These are phyloP conservation scores for Fusarium bactridioides DNA, from an alignment of 2,329 filamentous ascomycete species.

Conservation along the genomic window DNA sequence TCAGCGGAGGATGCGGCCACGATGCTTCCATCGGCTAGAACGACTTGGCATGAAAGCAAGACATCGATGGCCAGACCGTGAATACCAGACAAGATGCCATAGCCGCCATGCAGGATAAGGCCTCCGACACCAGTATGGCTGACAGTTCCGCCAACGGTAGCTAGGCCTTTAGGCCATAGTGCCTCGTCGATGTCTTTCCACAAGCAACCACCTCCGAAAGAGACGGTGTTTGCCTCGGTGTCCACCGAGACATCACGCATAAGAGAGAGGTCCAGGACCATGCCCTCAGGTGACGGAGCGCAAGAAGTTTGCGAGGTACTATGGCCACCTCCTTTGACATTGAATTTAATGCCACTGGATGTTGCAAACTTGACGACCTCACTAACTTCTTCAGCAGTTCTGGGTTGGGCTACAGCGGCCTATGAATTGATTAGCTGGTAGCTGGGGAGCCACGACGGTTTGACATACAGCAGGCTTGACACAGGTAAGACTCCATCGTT, in stretches of 20 bases:
- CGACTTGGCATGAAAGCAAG: conserved; percentile 50
- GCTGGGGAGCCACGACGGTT: not conserved
- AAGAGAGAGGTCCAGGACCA: conserved; percentile 62
- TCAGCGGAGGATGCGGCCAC: conserved; percentile 52
- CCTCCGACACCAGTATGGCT: conserved; percentile 70
- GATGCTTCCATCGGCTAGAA: conserved; percentile 49
- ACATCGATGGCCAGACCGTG: conserved; percentile 60
- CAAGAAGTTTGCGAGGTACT: conserved; percentile 58
- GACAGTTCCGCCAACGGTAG: conserved; percentile 68
- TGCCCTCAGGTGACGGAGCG: conserved; percentile 55
- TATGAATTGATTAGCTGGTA: conserved; percentile 26
- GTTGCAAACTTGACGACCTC: conserved; percentile 54
- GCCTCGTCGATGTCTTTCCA: conserved; percentile 64
- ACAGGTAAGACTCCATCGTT: conserved; percentile 50
- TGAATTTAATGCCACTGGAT: conserved; percentile 56
- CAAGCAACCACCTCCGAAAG: conserved; percentile 58
- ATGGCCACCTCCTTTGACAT: conserved; percentile 64
- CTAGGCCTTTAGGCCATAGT: conserved; percentile 59
- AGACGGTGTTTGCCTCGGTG: conserved; percentile 52
- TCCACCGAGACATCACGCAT: conserved; percentile 62
- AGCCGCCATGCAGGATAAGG: conserved; percentile 65
- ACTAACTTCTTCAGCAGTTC: conserved; percentile 50
- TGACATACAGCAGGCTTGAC: conserved; percentile 46
- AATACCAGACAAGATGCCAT: conserved; percentile 62
- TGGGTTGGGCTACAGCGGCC: conserved; percentile 56